These are phyloP conservation scores for Paraconiothyrium brasiliense DNA, from an alignment of 2,329 filamentous ascomycete genomes.

Conservation along the genomic window DNA sequence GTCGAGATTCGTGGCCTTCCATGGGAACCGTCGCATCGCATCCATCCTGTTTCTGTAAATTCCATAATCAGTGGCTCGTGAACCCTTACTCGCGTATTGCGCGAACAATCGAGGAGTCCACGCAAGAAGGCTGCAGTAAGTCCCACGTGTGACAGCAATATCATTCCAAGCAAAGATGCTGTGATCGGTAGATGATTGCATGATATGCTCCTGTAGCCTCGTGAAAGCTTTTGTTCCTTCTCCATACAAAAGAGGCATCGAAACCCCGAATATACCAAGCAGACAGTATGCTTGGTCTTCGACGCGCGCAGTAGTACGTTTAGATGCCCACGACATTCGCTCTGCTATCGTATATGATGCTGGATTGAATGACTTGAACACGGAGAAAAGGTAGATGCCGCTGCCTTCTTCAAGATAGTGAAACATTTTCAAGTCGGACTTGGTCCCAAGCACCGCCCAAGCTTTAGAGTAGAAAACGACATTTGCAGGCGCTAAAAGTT, in stretches of 20 bases:
- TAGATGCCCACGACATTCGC: conserved; percentile 1
- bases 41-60: too few relatives aligned
- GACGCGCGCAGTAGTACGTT: background rate
- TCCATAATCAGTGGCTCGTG: too few relatives aligned
- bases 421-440: background rate
- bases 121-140: background rate
- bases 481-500: background rate
- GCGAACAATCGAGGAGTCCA: background rate
- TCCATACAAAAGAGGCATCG: conserved; percentile 1
- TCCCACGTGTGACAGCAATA: background rate
- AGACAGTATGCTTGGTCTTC: conserved; percentile 2
- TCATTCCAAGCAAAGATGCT: conserved; percentile 19
- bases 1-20: too few relatives aligned
- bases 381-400: background rate
- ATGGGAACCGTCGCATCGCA: too few relatives aligned
- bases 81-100: too few relatives aligned
- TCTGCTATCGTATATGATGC: background rate
- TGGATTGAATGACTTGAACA: background rate
- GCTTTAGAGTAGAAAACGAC: conserved; percentile 19
- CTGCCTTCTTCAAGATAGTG: background rate
- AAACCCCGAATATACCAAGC: background rate
- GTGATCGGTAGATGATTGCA: background rate
- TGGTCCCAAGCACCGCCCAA: background rate
- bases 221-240: background rate
- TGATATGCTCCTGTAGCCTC: background rate